phyloP scores from a whole-genome alignment of 1,284 basidiomycete genomes.

The Trametes sp. region DNA sequence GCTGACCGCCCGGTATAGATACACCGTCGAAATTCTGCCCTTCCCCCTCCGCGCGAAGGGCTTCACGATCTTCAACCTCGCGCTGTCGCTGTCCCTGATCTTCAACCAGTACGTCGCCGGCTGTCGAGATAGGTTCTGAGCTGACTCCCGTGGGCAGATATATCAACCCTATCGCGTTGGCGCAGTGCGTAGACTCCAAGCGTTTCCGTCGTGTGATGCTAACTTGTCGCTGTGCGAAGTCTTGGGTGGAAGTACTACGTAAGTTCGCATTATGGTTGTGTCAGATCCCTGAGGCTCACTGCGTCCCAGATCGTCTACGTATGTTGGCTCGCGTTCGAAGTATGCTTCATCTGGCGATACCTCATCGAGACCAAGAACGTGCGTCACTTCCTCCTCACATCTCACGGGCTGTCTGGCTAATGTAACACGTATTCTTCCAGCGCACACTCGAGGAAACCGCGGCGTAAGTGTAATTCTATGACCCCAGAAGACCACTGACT shows the following conservation, averaged over 20 bases:
- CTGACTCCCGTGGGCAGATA: constrained; percentile 36
- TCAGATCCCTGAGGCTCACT: background rate
- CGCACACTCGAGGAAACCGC: constrained; percentile 44
- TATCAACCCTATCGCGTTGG: constrained; percentile 51
- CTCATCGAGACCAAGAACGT: constrained; percentile 54
- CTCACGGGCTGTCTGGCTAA: background rate
- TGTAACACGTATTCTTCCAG: constrained; percentile 10
- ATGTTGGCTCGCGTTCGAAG: constrained; percentile 54
- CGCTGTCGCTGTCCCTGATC: constrained; percentile 57
- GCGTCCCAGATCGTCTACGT: constrained; percentile 40
- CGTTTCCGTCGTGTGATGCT: too few species aligned
- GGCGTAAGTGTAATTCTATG: constrained; percentile 32
- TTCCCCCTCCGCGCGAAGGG: constrained; percentile 67
- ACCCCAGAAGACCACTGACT: background rate
- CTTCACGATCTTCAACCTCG: constrained; percentile 62
- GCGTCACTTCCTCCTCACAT: constrained; percentile 6
- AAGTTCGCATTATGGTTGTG: constrained; percentile 15
- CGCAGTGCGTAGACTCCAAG: constrained; percentile 36
- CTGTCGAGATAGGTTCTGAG: too few species aligned
- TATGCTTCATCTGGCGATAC: constrained; percentile 62
- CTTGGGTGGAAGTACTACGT: constrained; percentile 48
- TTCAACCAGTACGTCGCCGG: constrained; percentile 61
- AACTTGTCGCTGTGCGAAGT: constrained; percentile 11
- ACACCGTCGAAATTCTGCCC: constrained; percentile 67
- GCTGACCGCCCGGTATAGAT: constrained; percentile 33